A percentile compares a stretch with the other conserved stretches of the same genome.
These are phyloP conservation scores for Aspergillus aculeatinus DNA, from an alignment of 2,329 filamentous ascomycete genomes.

Conservation along the genomic window DNA sequence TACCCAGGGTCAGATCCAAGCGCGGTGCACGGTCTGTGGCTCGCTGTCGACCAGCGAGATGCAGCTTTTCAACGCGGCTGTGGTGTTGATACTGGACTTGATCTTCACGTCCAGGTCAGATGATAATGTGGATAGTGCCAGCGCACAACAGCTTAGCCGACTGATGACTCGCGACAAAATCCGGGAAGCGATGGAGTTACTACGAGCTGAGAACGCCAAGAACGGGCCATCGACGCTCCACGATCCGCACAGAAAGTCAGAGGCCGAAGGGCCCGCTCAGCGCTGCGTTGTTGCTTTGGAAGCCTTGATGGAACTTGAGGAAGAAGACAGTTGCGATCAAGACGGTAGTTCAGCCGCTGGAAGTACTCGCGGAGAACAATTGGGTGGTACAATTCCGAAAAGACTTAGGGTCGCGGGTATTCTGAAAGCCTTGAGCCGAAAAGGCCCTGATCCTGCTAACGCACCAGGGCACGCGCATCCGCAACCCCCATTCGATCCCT, in stretches of 20 bases:
- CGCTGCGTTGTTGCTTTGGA: neutral
- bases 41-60: slow-evolving; percentile 7
- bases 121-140: neutral
- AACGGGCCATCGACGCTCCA: no score
- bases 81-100: neutral
- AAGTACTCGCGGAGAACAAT: no score
- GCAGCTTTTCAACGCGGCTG: slow-evolving; percentile 1
- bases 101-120: neutral
- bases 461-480: no score
- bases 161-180: slow-evolving; percentile 14
- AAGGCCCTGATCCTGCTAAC: no score
- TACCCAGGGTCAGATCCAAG: slow-evolving; percentile 8
- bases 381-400: no score
- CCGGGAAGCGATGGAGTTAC: slow-evolving; percentile 11
- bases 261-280: neutral
- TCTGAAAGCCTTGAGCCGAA: neutral
- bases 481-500: no score
- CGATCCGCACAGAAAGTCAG: neutral
- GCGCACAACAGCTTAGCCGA: neutral
- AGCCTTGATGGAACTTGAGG: neutral
- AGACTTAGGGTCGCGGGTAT: neutral
- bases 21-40: slow-evolving; percentile 13
- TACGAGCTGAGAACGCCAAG: neutral
- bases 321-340: neutral
- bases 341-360: neutral